Evolutionary conservation across 148 eudicot species (phyloP).

Genomic region (Vaccinium myrtillus): DNA sequence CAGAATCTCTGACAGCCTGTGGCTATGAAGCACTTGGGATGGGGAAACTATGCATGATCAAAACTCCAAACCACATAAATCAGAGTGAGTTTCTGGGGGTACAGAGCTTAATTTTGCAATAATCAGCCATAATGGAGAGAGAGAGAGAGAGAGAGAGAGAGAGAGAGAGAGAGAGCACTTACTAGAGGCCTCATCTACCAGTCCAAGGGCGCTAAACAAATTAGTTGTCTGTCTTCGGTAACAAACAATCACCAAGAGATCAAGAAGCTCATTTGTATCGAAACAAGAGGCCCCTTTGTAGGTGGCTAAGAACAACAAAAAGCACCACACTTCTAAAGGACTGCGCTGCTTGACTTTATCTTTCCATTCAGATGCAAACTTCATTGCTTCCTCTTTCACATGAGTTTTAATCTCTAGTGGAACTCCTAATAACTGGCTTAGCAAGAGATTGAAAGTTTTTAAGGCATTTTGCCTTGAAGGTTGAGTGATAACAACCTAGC

Average conservation of each 20-base stretch:
- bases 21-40: not conserved
- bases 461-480: not conserved
- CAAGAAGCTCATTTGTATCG: conserved; percentile 22
- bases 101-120: not conserved
- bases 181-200: conserved; percentile 24
- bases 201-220: conserved; percentile 16
- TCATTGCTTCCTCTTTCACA: conserved; percentile 18
- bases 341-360: not conserved
- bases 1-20: not conserved
- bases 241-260: conserved; percentile 8
- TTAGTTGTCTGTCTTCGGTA: not conserved
- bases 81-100: not conserved
- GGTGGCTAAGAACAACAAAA: conserved; percentile 20
- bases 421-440: conserved; percentile 27
- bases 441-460: conserved; percentile 21
- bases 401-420: conserved; percentile 21
- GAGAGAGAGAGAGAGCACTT: conserved; percentile 12
- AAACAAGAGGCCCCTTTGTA: conserved; percentile 19
- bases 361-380: conserved; percentile 26
- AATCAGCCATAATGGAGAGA: not conserved
- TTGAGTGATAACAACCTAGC: conserved; percentile 17
- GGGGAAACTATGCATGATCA: not conserved
- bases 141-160: not conserved
- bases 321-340: conserved; percentile 2
- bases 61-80: not conserved